Evolutionary conservation across 768 basidiomycete species (phyloP).

Genomic region (Lentinula boryana): DNA sequence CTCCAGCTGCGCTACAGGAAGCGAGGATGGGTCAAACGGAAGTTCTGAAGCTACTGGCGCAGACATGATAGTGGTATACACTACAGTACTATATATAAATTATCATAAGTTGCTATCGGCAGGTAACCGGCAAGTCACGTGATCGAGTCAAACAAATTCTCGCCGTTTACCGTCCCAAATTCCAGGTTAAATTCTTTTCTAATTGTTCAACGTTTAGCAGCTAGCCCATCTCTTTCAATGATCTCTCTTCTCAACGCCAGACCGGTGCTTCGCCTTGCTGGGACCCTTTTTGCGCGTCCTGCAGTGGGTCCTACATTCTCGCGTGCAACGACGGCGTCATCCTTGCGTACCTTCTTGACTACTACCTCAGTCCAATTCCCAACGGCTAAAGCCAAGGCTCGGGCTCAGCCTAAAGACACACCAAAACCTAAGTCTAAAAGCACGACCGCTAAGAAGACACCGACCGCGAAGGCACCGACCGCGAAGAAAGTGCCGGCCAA

Average conservation of each 20-base stretch:
- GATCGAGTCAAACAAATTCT: background rate
- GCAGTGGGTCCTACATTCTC: background rate
- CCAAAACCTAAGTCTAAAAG: background rate
- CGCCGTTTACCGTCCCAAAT: background rate
- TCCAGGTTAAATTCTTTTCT: background rate
- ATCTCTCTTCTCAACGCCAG: slow-evolving; percentile 1
- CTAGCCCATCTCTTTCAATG: slow-evolving; percentile 5
- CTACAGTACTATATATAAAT: background rate
- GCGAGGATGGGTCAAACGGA: background rate
- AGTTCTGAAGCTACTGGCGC: background rate
- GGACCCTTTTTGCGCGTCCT: background rate
- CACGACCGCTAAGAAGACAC: background rate
- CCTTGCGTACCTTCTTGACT: slow-evolving; percentile 10
- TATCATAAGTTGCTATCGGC: background rate
- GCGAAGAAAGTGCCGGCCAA: background rate
- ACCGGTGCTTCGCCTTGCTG: background rate
- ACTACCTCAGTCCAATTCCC: background rate
- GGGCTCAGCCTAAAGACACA: background rate
- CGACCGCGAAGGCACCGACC: slow-evolving; percentile 9
- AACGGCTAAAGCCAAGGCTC: slow-evolving; percentile 5
- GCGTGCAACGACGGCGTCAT: background rate
- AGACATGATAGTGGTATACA: background rate
- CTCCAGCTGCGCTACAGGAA: slow-evolving; percentile 55
- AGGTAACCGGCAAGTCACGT: background rate
- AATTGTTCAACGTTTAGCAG: background rate